These are phyloP conservation scores for Aspergillus aculeatus DNA, from an alignment of 2,329 filamentous ascomycete genomes.

Conservation along the genomic window DNA sequence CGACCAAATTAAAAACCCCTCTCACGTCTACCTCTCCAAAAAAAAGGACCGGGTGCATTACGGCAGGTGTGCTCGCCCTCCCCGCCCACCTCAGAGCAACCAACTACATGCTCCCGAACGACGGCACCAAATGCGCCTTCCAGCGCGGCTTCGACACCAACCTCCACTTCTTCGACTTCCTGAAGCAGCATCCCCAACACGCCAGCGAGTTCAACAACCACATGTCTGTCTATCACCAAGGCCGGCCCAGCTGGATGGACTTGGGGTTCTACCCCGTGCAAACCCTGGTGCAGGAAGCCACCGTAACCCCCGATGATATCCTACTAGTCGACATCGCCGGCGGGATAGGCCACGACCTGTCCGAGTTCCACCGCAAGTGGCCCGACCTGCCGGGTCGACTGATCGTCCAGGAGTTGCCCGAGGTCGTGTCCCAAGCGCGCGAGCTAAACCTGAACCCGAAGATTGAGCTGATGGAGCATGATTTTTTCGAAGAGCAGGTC, in stretches of 20 bases:
- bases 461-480: slow-evolving; percentile 11
- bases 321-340: slow-evolving; percentile 47
- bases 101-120: slow-evolving; percentile 24
- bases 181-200: slow-evolving; percentile 19
- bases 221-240: slow-evolving; percentile 21
- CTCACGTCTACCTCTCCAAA: neutral
- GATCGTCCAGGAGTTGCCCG: slow-evolving; percentile 49
- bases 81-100: slow-evolving; percentile 25
- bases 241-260: slow-evolving; percentile 26
- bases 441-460: neutral
- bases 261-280: slow-evolving; percentile 27
- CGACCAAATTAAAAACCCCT: neutral
- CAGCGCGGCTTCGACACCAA: slow-evolving; percentile 26
- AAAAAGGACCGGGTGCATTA: slow-evolving; percentile 22
- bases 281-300: slow-evolving; percentile 11
- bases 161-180: slow-evolving; percentile 25
- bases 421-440: slow-evolving; percentile 31
- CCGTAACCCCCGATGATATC: slow-evolving; percentile 15
- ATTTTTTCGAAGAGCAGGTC: slow-evolving; percentile 47
- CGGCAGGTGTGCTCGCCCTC: slow-evolving; percentile 16
- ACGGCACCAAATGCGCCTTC: slow-evolving; percentile 23
- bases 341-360: slow-evolving; percentile 41
- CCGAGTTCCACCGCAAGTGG: slow-evolving; percentile 37
- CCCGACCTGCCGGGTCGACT: slow-evolving; percentile 42
- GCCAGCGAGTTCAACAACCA: slow-evolving; percentile 23